A percentile compares a stretch with the other conserved stretches of the same genome.
These are phyloP conservation scores for Niveomyces coronatus DNA, from an alignment of 2,329 filamentous ascomycete species.

Conservation along the genomic window DNA sequence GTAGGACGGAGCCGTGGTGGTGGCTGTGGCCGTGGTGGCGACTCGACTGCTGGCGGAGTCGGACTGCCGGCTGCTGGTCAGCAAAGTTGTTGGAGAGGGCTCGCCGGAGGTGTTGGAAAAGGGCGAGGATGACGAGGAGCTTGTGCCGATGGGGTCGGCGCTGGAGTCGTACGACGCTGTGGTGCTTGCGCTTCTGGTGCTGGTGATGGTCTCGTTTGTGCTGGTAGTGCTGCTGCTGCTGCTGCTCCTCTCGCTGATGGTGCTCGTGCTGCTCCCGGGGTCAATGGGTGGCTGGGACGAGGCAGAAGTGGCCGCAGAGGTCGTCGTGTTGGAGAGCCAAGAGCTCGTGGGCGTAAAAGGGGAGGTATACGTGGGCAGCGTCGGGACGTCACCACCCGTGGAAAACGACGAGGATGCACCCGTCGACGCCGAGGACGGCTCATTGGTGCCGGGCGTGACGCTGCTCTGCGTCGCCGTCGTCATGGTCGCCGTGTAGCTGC, in stretches of 20 bases:
- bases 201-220: not conserved
- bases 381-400: not conserved
- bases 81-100: slow-evolving; percentile 3
- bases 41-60: not conserved
- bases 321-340: not conserved
- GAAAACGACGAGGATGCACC: not conserved
- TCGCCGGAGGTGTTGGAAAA: not conserved
- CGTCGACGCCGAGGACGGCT: not conserved
- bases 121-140: not conserved
- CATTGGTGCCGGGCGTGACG: not conserved
- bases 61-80: slow-evolving; percentile 3
- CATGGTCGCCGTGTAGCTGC: not conserved
- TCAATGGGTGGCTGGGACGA: not conserved
- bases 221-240: not conserved
- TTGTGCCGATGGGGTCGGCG: not conserved
- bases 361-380: not conserved
- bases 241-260: not conserved
- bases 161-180: not conserved
- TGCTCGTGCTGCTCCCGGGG: too few relatives aligned
- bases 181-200: not conserved
- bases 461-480: too few relatives aligned
- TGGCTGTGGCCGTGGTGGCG: slow-evolving; percentile 1
- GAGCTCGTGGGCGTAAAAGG: too few relatives aligned
- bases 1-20: not conserved
- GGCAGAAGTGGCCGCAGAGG: not conserved